These are phyloP conservation scores for Zanthoxylum bungeanum DNA, from an alignment of 345 rosid genomes.

Conservation along the genomic window DNA sequence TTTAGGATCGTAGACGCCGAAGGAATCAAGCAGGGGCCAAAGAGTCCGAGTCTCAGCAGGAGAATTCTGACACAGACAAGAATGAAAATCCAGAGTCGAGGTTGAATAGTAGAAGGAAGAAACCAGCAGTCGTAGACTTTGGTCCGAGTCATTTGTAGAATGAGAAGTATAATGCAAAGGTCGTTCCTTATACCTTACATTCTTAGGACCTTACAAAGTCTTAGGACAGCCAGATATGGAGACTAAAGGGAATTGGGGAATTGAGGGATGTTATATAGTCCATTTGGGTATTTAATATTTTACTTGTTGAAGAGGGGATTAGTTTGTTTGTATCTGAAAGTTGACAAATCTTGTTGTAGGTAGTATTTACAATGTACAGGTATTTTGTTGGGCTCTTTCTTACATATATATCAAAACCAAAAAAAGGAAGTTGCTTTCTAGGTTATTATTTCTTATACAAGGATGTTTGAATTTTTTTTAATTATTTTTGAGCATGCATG, in stretches of 20 bases:
- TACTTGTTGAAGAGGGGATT: conserved; percentile 15
- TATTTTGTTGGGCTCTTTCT: conserved; percentile 1
- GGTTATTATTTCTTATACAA: background rate
- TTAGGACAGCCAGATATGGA: background rate
- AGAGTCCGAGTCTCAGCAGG: conserved; percentile 39
- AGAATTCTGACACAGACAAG: conserved; percentile 42
- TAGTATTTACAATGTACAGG: conserved; percentile 41
- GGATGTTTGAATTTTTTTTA: background rate
- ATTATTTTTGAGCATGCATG: background rate
- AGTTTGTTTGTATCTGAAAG: conserved; percentile 23
- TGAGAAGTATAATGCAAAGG: conserved; percentile 1
- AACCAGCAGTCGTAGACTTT: conserved; percentile 7
- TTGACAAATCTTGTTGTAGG: conserved; percentile 19
- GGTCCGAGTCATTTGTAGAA: conserved; percentile 10
- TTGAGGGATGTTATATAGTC: background rate
- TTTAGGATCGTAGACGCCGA: conserved; percentile 75
- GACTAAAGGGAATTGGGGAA: conserved; percentile 4
- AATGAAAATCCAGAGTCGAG: conserved; percentile 39
- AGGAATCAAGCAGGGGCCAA: conserved; percentile 41
- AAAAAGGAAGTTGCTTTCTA: background rate
- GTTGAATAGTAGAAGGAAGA: conserved; percentile 23
- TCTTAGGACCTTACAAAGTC: conserved; percentile 10
- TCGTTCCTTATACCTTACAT: conserved; percentile 9
- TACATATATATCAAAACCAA: conserved; percentile 8
- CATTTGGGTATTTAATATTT: background rate